Evolutionary conservation across 2,329 filamentous ascomycete species (phyloP).

Genomic region (Cytospora piceicola): DNA sequence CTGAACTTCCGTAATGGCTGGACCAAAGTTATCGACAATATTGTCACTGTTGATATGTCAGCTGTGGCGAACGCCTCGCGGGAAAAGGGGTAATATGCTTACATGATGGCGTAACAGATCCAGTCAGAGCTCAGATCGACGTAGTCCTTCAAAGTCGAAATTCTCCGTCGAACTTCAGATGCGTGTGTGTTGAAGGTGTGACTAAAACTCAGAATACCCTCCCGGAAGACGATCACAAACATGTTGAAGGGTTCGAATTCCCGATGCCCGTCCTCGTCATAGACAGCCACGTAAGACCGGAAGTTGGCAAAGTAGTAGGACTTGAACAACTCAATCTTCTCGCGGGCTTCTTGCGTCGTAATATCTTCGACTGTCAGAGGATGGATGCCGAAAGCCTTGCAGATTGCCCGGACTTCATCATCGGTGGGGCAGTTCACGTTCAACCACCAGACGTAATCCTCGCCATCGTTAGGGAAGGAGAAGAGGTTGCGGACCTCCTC

Average conservation of each 20-base stretch:
- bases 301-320: conserved; percentile 99
- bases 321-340: conserved; percentile 97
- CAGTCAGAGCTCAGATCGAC: conserved; percentile 94
- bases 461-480: conserved; percentile 62
- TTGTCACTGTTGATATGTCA: conserved; percentile 68
- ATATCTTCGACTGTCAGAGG: conserved; percentile 97
- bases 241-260: conserved; percentile 95
- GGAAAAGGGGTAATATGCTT: conserved; percentile 43
- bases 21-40: conserved; percentile 94
- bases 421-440: conserved; percentile 90
- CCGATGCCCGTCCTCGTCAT: conserved; percentile 76
- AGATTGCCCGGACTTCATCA: conserved; percentile 85
- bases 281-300: conserved; percentile 82
- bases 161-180: conserved; percentile 85
- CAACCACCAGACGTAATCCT: conserved; percentile 95
- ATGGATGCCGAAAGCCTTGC: conserved; percentile 93
- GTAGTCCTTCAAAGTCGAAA: conserved; percentile 91
- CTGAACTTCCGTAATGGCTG: conserved; percentile 85
- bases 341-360: conserved; percentile 88
- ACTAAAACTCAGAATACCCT: conserved; percentile 93
- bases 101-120: conserved; percentile 99
- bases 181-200: conserved; percentile 88
- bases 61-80: background rate
- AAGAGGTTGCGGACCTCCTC: conserved; percentile 91
- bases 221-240: conserved; percentile 94